Base-by-base conservation (phyloP, 1,284 basidiomycete genomes). In the Irpex sp. region DNA sequence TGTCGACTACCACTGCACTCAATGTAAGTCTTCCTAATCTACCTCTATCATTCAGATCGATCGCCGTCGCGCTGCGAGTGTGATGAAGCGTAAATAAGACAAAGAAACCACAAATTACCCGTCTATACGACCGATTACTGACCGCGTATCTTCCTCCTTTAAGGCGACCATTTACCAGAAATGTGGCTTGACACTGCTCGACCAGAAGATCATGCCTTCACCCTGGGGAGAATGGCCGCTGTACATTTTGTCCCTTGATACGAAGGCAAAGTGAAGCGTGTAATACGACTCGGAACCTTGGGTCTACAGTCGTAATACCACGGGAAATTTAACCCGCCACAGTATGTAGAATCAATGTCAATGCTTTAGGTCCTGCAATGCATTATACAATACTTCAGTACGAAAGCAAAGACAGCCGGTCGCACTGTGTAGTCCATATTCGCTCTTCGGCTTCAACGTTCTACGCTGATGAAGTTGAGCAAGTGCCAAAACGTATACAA, bases 171-270 rank as follows among this genome's bases (percentile, higher is more conserved):
- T 71, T 15, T 71, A 71, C 56, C 59, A 68, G 58, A 62, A 65
- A 17, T 57, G 67, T 37, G 69, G 68, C 1, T 64, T 71, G 34
- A 63, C 65, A 34, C 56, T 67, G 17, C 62, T 62, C 5, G 70
- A 61, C 15, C 49, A 60, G 47, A 63, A 61, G 44, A 63, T 49
- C 11, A 67, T 71, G 65, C 64, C 64, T 4, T 67, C 66, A 11
- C 68, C 64, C 5, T 69, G 66, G 67, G 66, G 67, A 15, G 65
- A 68, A 3, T 71, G 67, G 66, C 66, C 67, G 21, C 51, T 71
- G 2, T 71, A 68, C 52, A 64, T 71, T 11, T 63, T 71, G 36
- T 61, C 64, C 11, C 54, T 65, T 11, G 59, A 62, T 48, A 65
- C 64, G 17, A 31, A 13, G 19, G 49, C 49, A 17, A 51, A 51